These are phyloP conservation scores for Leishmania major DNA, from an alignment of 208 protist species.

Conservation along the genomic window DNA sequence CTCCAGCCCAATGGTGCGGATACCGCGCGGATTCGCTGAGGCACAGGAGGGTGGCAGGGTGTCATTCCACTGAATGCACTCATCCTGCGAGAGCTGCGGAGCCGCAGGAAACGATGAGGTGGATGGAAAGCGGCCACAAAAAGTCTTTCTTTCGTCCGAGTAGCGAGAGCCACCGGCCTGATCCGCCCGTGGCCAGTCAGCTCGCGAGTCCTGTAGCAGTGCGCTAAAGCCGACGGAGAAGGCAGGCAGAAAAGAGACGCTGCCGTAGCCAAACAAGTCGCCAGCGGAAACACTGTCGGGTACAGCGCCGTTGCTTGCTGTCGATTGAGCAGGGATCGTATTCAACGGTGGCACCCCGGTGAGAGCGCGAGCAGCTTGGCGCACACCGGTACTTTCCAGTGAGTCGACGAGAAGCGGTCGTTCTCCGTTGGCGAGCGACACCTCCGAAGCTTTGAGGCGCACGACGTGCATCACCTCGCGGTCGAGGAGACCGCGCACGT, in stretches of 20 bases:
- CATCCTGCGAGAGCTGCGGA: not conserved
- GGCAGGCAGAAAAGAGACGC: constrained; percentile 40
- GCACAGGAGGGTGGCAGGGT: constrained; percentile 21
- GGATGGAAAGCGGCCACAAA: not conserved
- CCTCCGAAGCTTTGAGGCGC: constrained; percentile 78
- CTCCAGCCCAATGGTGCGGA: not conserved
- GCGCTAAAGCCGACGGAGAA: constrained; percentile 39
- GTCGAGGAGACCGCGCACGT: constrained; percentile 68
- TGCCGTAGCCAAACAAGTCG: constrained; percentile 45
- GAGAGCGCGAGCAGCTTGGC: constrained; percentile 7
- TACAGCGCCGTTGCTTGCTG: not conserved
- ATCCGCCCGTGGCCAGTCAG: not conserved
- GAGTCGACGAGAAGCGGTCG: constrained; percentile 20
- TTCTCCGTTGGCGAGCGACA: constrained; percentile 41
- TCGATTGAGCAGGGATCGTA: not conserved
- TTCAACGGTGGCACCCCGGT: not conserved
- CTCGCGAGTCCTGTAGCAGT: constrained; percentile 25
- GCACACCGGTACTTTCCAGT: constrained; percentile 14
- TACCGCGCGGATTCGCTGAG: not conserved
- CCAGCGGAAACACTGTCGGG: constrained; percentile 1
- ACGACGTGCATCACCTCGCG: constrained; percentile 79
- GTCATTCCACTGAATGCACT: constrained; percentile 39
- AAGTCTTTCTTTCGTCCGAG: not conserved
- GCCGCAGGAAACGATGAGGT: not conserved
- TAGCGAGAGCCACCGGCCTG: not conserved